A percentile compares a stretch with the other conserved stretches of the same genome.
Conservation (phyloP, 345 rosid species). For the Dovyalis caffra region DNA sequence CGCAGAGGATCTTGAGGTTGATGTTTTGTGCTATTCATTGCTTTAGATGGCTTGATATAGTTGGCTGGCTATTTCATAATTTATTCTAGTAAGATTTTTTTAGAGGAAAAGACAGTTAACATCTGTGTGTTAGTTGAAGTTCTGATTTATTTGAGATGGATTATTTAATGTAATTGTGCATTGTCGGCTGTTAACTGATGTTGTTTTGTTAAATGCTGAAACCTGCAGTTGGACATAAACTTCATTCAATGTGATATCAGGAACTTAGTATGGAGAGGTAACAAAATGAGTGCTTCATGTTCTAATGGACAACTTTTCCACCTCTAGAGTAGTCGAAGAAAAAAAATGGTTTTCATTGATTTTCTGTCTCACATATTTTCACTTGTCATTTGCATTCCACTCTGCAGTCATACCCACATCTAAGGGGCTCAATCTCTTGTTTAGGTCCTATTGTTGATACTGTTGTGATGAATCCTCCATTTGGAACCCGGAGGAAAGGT, state of each 20-base stretch:
- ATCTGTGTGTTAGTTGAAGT: background rate
- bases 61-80: background rate
- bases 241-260: constrained; percentile 69
- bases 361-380: background rate
- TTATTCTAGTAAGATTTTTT: too few species aligned
- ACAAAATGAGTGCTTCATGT: background rate
- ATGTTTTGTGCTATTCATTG: background rate
- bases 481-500: constrained; percentile 87
- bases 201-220: constrained; percentile 9
- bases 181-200: constrained; percentile 15
- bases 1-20: constrained; percentile 80
- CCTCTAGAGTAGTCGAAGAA: background rate
- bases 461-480: constrained; percentile 94
- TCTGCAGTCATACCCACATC: background rate
- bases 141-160: background rate
- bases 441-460: constrained; percentile 71
- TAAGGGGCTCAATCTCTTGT: constrained; percentile 7
- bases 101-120: background rate
- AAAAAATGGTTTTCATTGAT: background rate
- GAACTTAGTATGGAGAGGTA: constrained; percentile 71
- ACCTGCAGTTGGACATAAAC: constrained; percentile 70
- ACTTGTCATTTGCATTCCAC: background rate
- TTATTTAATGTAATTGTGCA: background rate
- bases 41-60: background rate
- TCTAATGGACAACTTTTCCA: background rate